These are phyloP conservation scores for Teunomyces funiuensis DNA, from an alignment of 805 yeast genomes.

Conservation along the genomic window DNA sequence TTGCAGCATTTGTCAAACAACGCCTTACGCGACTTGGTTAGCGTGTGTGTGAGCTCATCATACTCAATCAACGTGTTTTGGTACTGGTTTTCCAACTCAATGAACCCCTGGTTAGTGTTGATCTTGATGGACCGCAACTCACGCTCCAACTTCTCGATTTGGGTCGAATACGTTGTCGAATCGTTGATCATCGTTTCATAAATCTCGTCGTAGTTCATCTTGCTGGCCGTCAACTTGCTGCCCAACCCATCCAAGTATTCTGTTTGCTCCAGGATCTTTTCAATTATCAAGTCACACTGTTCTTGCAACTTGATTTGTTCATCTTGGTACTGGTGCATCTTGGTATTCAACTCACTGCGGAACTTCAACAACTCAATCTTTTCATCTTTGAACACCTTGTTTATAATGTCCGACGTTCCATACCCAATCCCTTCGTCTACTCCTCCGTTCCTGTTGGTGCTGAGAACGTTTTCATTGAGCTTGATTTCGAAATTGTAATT, in stretches of 20 bases:
- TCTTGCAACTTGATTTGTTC: conserved; percentile 59
- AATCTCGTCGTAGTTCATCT: conserved; percentile 54
- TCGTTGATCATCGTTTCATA: conserved; percentile 56
- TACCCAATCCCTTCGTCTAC: background rate
- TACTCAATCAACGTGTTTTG: conserved; percentile 53
- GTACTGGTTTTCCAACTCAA: conserved; percentile 46
- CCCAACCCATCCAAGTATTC: conserved; percentile 59
- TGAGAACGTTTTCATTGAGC: conserved; percentile 18
- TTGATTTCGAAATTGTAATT: conserved; percentile 41
- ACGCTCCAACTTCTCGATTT: conserved; percentile 62
- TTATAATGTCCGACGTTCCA: conserved; percentile 29
- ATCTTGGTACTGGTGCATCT: conserved; percentile 54
- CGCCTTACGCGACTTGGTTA: conserved; percentile 45
- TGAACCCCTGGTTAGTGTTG: conserved; percentile 48
- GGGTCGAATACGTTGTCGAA: conserved; percentile 54
- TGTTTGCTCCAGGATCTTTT: conserved; percentile 54
- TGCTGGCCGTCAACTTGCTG: conserved; percentile 51
- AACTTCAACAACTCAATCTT: conserved; percentile 34
- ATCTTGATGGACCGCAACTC: conserved; percentile 52
- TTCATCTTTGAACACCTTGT: conserved; percentile 47
- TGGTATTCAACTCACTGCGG: conserved; percentile 37
- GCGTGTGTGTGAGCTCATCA: conserved; percentile 49
- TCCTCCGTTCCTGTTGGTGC: background rate
- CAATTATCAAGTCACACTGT: conserved; percentile 53
- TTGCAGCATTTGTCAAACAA: conserved; percentile 55